A percentile compares a stretch with the other conserved stretches of the same genome.
phyloP scores from a whole-genome alignment of 495 filamentous ascomycete species.

The Penicillium daleae region DNA sequence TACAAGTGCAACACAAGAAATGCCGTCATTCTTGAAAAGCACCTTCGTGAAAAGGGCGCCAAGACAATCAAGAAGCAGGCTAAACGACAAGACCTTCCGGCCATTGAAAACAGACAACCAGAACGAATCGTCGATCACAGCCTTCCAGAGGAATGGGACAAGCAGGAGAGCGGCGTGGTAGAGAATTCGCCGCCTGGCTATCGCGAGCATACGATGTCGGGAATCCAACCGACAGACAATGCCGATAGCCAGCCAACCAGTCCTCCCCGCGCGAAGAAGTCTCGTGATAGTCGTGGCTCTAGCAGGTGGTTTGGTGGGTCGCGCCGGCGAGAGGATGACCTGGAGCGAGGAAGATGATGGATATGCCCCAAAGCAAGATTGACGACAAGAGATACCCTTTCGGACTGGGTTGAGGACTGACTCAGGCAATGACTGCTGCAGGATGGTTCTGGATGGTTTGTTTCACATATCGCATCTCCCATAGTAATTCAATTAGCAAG shows the following conservation, averaged over 20 bases:
- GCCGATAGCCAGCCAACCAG: slow-evolving; percentile 20
- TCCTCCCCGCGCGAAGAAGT: slow-evolving; percentile 29
- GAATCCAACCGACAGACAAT: slow-evolving; percentile 7
- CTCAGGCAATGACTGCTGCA: slow-evolving; percentile 7
- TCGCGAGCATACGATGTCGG: slow-evolving; percentile 25
- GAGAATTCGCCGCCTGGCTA: slow-evolving; percentile 34
- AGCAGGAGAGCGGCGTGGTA: slow-evolving; percentile 34
- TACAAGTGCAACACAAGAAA: slow-evolving; percentile 77
- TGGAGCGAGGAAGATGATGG: slow-evolving; percentile 35
- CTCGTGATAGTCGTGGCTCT: slow-evolving; percentile 28
- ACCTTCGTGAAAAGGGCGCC: slow-evolving; percentile 58
- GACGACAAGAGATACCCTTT: slow-evolving; percentile 22
- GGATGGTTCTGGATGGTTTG: slow-evolving; percentile 7
- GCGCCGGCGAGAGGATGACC: slow-evolving; percentile 31
- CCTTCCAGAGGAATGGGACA: slow-evolving; percentile 48
- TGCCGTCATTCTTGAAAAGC: slow-evolving; percentile 71
- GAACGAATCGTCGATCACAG: slow-evolving; percentile 37
- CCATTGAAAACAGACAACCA: slow-evolving; percentile 19
- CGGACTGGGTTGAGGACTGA: background rate
- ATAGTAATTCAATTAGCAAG: slow-evolving; percentile 52
- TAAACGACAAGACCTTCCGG: background rate
- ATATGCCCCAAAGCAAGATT: slow-evolving; percentile 10
- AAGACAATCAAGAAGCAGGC: slow-evolving; percentile 27
- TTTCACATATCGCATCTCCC: slow-evolving; percentile 9
- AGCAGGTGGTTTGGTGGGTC: slow-evolving; percentile 43